Base-by-base conservation (phyloP, 345 rosid genomes). In the Salix dunnii region DNA sequence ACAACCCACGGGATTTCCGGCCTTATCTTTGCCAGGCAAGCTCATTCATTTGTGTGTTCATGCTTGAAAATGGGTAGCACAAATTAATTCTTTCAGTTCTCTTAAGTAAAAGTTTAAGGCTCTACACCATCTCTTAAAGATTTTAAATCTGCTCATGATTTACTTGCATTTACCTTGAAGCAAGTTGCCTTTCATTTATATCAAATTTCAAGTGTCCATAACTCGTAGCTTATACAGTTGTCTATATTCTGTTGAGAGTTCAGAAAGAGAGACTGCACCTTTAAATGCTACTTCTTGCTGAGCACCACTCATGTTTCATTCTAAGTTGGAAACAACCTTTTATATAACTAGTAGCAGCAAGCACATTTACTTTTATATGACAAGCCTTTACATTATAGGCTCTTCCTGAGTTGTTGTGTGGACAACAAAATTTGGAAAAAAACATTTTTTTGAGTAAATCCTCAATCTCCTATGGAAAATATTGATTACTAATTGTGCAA, bases 1-100 rank as follows among this genome's bases (percentile, higher is more conserved):
- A 93, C 38, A 85, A 95, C 81, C 98, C 97, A 81, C 88, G 90
- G 81, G 99, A 95, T 86, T 93, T 95, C 31, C 89, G 99, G 79
- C 97, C 97, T 42, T 95, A 93, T 82, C 99, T 95, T 81, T 95
- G 97, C 83, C 97, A 90, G 92, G 99, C 90, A 74, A 61, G 36
- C 76, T 82, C 21, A 3, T 36, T 60, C 12, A 11, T 31, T 64
- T 60, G 11, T 49, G n/a, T 70, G 63, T 58, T 27, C 21, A 23
- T 75, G 30, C 43, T n/a, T 67, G 65, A 21, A 33, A 62, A 53
- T 46, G 33, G 7, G 16, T 20, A 10, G 31, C 61, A 49, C 25
- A 4, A n/a, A 27, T 20, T 18, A 5, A 17, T 30, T n/a, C 38
- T 28, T 48, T 3, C 20, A 21, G 16, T 48, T 60, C 14, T 73